Percentiles rank a stretch among this genome's conserved stretches.
Conservation (phyloP, 2,329 filamentous ascomycete genomes). For the Penicillium sp. region DNA sequence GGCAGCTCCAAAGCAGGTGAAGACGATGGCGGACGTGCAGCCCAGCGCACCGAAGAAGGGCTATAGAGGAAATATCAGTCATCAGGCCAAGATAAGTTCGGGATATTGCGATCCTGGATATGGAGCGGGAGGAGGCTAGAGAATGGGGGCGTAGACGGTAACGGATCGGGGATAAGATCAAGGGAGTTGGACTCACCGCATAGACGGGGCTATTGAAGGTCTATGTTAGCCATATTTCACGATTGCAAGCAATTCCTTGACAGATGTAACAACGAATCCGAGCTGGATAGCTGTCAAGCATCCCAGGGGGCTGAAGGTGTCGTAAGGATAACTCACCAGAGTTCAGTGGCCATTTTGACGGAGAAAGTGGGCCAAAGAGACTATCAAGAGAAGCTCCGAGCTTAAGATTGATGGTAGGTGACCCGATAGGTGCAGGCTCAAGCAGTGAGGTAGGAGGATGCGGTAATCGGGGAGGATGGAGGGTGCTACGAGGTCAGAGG, state of each 20-base stretch:
- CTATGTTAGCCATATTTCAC: constrained; percentile 26
- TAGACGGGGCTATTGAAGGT: constrained; percentile 79
- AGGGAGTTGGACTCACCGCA: constrained; percentile 75
- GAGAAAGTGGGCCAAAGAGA: constrained; percentile 19
- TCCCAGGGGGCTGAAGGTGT: constrained; percentile 33
- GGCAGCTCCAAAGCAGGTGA: constrained; percentile 94
- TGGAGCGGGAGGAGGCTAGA: constrained; percentile 11
- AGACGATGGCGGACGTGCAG: constrained; percentile 92
- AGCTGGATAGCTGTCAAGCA: constrained; percentile 37
- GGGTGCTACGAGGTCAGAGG: constrained; percentile 38
- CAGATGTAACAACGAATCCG: constrained; percentile 13
- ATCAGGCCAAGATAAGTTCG: neutral
- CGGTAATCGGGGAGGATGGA: constrained; percentile 35
- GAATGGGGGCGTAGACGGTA: constrained; percentile 16
- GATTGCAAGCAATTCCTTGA: neutral
- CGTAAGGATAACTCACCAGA: constrained; percentile 70
- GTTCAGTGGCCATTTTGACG: constrained; percentile 74
- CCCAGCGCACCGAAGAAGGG: constrained; percentile 98
- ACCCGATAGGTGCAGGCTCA: constrained; percentile 25
- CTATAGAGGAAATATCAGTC: constrained; percentile 43
- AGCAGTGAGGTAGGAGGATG: constrained; percentile 30
- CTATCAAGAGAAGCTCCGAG: constrained; percentile 19
- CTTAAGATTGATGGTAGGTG: constrained; percentile 20
- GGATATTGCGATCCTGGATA: constrained; percentile 2
- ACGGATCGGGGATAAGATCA: constrained; percentile 16